phyloP scores from a whole-genome alignment of 441 rosid species.

The Eutrema salsugineum region DNA sequence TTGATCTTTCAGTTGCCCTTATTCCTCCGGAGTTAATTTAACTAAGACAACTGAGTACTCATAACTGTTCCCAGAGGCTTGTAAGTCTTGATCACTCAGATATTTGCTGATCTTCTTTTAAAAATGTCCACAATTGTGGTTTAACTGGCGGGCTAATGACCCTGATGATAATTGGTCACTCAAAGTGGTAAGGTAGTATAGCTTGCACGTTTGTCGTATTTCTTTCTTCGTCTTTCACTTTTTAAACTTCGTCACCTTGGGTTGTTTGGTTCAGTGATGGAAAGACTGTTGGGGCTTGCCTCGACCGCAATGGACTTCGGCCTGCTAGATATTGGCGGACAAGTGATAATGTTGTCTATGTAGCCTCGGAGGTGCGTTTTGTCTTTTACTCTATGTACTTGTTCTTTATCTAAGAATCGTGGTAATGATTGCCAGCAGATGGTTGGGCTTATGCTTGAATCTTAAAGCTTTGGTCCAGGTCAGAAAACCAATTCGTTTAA shows the following conservation, averaged over 20 bases:
- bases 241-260: constrained; percentile 30
- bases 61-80: constrained; percentile 14
- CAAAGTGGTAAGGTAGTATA: constrained; percentile 6
- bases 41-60: not conserved
- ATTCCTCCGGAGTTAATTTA: not conserved
- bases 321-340: constrained; percentile 99
- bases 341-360: constrained; percentile 91
- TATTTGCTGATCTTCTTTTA: not conserved
- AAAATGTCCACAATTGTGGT: constrained; percentile 5
- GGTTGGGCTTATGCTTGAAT: constrained; percentile 23
- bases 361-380: constrained; percentile 95
- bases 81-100: constrained; percentile 15
- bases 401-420: constrained; percentile 17
- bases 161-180: not conserved
- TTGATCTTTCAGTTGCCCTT: not conserved
- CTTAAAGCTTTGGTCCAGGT: constrained; percentile 26
- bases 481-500: constrained; percentile 21
- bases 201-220: constrained; percentile 28
- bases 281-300: constrained; percentile 98
- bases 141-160: constrained; percentile 12
- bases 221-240: constrained; percentile 22
- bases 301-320: constrained; percentile 99
- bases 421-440: constrained; percentile 25
- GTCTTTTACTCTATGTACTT: constrained; percentile 26
- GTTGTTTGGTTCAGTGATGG: constrained; percentile 81